Base-by-base conservation (phyloP, 106 monocot species). In the Cymbidium sinense region DNA sequence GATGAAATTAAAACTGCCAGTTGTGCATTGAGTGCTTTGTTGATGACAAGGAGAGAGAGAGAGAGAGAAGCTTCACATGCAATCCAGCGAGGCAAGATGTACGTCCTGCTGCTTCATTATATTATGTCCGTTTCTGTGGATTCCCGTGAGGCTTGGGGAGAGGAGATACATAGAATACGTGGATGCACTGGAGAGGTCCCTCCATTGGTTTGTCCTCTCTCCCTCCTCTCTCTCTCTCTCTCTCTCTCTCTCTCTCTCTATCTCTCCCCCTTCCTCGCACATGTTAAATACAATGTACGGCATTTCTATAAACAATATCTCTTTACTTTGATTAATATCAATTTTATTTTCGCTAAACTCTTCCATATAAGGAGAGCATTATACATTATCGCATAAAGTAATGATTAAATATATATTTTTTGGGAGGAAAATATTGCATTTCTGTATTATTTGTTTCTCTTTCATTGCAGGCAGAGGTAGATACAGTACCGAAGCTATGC, bases 1-100 rank as follows among this genome's bases (percentile, higher is more conserved):
- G 25, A 62, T 62, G 82, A 79, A 84, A 87, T 87, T 84, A 81
- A 79, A 79, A 79, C 73, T 87, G 87, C 87, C 87, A 87, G 84
- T 84, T 82, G 71, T 72, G 84, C 73, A 67, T 41, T 72, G 77
- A 79, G 52, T 54, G 37, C 81, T 81, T 62, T 84, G 47, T 77
- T 73, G 74, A 55, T 80, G 64, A 84, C 81, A 94, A 91, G 94
- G 92, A 28, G 34, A 71, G 74, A 74, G 74, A 74, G 73, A 73
- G 43, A 43, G 44, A 25, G 43, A 44, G 43, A 15, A 29, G 44
- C 43, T 43, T 44, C 74, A 74, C 74, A 74, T 74, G 74, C 43
- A 74, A 74, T 43, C 43, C 74, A 74, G 74, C 74, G 10, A 44
- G 27, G 74, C 74, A 43, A 27, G 17, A 44, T 43, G 44, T 74